phyloP scores from a whole-genome alignment of 1,139 yeast genomes.

The Lodderomyces elongisporus region DNA sequence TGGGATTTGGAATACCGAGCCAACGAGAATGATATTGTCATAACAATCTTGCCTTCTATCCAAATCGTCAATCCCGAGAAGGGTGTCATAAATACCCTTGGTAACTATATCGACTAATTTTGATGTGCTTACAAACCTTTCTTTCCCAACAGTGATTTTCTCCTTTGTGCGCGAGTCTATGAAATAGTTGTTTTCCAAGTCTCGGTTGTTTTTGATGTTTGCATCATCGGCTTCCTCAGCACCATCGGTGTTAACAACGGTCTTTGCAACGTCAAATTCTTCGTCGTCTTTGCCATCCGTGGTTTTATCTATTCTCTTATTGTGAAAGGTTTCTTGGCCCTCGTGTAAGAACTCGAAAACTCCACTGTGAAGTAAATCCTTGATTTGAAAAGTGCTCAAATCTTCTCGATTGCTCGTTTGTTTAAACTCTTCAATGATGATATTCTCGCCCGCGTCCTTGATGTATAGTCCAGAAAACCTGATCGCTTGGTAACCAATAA shows the following conservation, averaged over 20 bases:
- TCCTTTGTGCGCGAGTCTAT: slow-evolving; percentile 51
- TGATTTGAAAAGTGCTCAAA: slow-evolving; percentile 57
- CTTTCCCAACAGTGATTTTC: slow-evolving; percentile 67
- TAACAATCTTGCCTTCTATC: slow-evolving; percentile 78
- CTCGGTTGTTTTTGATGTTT: slow-evolving; percentile 44
- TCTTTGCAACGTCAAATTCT: slow-evolving; percentile 84
- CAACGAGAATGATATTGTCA: slow-evolving; percentile 77
- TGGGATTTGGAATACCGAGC: slow-evolving; percentile 66
- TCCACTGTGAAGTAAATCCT: slow-evolving; percentile 65
- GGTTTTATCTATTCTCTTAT: slow-evolving; percentile 48
- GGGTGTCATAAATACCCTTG: slow-evolving; percentile 47
- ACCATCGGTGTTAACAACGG: slow-evolving; percentile 56
- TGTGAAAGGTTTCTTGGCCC: slow-evolving; percentile 51
- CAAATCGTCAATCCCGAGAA: slow-evolving; percentile 57
- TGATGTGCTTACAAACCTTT: slow-evolving; percentile 76
- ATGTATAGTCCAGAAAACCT: slow-evolving; percentile 50
- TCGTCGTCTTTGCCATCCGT: slow-evolving; percentile 32
- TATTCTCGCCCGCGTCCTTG: slow-evolving; percentile 53
- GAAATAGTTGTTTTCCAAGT: slow-evolving; percentile 63
- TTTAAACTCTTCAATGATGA: slow-evolving; percentile 51
- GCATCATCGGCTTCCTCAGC: slow-evolving; percentile 17
- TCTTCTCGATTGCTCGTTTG: slow-evolving; percentile 46
- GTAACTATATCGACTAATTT: slow-evolving; percentile 53
- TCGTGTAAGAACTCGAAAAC: slow-evolving; percentile 73
- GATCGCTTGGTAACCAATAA: slow-evolving; percentile 63